Evolutionary conservation across 768 basidiomycete species (phyloP), one percentile per base, ranked within the genome.

Genomic region (Cytidiella melzeri): DNA sequence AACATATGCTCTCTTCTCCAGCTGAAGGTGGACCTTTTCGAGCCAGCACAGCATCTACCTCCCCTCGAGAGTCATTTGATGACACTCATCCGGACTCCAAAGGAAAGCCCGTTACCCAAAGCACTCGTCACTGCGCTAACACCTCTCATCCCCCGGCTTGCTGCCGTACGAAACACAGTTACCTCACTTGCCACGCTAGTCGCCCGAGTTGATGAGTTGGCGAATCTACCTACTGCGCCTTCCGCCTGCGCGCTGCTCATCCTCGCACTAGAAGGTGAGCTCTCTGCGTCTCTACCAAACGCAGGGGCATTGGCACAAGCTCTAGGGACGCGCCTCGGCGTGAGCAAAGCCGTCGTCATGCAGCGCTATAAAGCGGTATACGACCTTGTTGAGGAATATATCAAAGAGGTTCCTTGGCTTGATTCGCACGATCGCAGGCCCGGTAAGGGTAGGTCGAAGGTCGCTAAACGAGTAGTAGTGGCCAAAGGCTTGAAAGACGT

Each of bases 331-430:
- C 74, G 76, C 37, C 71, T 76, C 54, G 72, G 76, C 28, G 68
- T 74, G 30, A 69, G 73, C 13, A 75, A 79, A 47, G 67, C 70
- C 25, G 71, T 77, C 41, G 75, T 88, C 23, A 80, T 87, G 77
- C 68, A 75, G 24, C 80, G 86, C 3, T 91, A 91, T 66, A 84
- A 80, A 61, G 55, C 69, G 30, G 62, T 87, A 24, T 81, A 81
- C 58, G 80, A 84, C 57, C 65, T 76, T 48, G 65, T 89, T 26
- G 74, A 74, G 28, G 67, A 72, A 48, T 80, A 79, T 73, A 76
- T 81, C 23, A 69, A 74, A 43, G 74, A 77, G n/a, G 71, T 91
- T 3, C 84, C 86, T 4, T 92, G 88, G 89, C 69, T 89, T 10
- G 74, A 80, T 53, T 74, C 78, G 41, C 81, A 81, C 52, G 52